These are phyloP conservation scores for Solanum sitiens DNA, from an alignment of 257 asterid species.

Conservation along the genomic window DNA sequence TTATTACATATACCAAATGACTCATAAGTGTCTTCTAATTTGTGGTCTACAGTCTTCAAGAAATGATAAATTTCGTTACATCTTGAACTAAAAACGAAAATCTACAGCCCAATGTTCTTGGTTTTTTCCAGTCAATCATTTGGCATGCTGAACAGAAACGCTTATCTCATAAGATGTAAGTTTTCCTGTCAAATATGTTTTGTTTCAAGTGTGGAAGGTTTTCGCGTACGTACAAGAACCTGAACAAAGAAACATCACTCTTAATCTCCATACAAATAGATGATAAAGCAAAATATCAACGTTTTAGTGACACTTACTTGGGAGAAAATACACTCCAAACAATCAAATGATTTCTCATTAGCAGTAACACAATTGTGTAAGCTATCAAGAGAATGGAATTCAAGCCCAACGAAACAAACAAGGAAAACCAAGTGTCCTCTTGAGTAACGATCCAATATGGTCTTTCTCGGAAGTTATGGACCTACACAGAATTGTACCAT, in stretches of 20 bases:
- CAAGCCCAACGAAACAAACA: slow-evolving; percentile 67
- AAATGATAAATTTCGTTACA: no score
- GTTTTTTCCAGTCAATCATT: not conserved
- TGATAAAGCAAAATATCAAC: not conserved
- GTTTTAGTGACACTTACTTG: slow-evolving; percentile 40
- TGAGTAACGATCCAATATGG: slow-evolving; percentile 15
- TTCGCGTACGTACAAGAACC: slow-evolving; percentile 23
- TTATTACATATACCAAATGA: no score
- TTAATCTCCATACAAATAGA: not conserved
- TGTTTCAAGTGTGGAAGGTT: not conserved
- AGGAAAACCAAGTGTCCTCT: slow-evolving; percentile 41
- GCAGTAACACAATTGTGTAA: slow-evolving; percentile 51
- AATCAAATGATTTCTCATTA: slow-evolving; percentile 66
- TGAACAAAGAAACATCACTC: slow-evolving; percentile 2
- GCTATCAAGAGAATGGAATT: slow-evolving; percentile 63
- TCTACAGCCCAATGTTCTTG: not conserved
- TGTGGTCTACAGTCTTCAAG: no score
- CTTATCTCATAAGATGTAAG: not conserved
- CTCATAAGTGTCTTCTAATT: no score
- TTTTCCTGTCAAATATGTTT: not conserved
- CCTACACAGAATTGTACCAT: slow-evolving; percentile 22
- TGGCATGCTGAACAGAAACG: not conserved
- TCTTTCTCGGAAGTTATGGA: no score
- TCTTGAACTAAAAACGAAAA: not conserved
- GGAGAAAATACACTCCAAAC: slow-evolving; percentile 26